Evolutionary conservation across 768 basidiomycete species (phyloP).

Genomic region (Rhizopogon vulgaris): DNA sequence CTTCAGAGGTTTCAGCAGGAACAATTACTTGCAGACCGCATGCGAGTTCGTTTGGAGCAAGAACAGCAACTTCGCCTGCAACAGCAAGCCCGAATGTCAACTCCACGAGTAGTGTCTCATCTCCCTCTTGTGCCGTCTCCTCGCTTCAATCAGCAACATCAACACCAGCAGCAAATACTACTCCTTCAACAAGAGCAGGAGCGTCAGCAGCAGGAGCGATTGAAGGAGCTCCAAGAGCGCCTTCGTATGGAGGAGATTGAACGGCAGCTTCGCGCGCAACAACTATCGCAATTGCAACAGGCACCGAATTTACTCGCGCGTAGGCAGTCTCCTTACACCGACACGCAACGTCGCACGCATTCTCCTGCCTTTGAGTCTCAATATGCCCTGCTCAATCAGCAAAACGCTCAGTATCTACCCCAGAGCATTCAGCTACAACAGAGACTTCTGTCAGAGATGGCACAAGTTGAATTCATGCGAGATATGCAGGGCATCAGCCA

Average conservation of each 20-base stretch:
- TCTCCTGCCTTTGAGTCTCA: slow-evolving; percentile 35
- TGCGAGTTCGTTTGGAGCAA: slow-evolving; percentile 16
- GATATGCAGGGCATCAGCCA: slow-evolving; percentile 57
- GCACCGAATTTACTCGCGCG: slow-evolving; percentile 33
- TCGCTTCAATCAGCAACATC: slow-evolving; percentile 71
- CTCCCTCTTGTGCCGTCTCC: slow-evolving; percentile 66
- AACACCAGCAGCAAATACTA: slow-evolving; percentile 66
- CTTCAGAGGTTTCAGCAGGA: slow-evolving; percentile 40
- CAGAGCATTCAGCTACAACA: slow-evolving; percentile 72
- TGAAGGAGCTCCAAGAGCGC: slow-evolving; percentile 59
- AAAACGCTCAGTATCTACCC: slow-evolving; percentile 48
- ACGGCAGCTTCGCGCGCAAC: slow-evolving; percentile 51
- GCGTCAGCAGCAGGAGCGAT: slow-evolving; percentile 48
- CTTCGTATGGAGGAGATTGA: slow-evolving; percentile 61
- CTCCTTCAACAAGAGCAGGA: slow-evolving; percentile 66
- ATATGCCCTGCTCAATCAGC: slow-evolving; percentile 36
- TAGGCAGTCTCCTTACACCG: slow-evolving; percentile 37
- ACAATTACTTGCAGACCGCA: slow-evolving; percentile 15
- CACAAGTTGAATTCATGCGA: slow-evolving; percentile 61
- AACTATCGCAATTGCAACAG: slow-evolving; percentile 42
- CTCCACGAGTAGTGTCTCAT: slow-evolving; percentile 57
- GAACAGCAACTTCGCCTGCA: slow-evolving; percentile 32
- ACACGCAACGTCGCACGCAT: slow-evolving; percentile 50
- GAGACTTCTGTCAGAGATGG: slow-evolving; percentile 69
- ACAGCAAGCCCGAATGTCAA: slow-evolving; percentile 31